Percentiles rank a stretch among this genome's conserved stretches.
These are phyloP conservation scores for Didymosphaeria variabile DNA, from an alignment of 2,329 filamentous ascomycete genomes.

Conservation along the genomic window DNA sequence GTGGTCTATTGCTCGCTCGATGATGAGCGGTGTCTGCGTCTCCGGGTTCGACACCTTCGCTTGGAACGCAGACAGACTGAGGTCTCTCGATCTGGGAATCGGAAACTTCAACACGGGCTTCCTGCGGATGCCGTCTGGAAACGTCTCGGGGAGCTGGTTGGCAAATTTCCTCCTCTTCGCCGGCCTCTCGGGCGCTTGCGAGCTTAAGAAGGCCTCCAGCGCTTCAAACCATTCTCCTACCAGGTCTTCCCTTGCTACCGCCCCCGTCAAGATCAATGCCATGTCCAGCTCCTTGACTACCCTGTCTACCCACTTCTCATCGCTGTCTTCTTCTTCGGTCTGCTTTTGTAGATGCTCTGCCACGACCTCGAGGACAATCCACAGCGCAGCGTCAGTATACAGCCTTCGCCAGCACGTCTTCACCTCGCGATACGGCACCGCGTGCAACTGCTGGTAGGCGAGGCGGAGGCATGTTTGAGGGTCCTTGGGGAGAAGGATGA, in stretches of 20 bases:
- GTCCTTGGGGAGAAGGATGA: constrained; percentile 46
- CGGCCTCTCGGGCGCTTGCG: constrained; percentile 18
- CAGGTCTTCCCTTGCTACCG: constrained; percentile 40
- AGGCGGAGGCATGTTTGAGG: constrained; percentile 65
- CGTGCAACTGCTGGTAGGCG: constrained; percentile 73
- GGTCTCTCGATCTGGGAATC: constrained; percentile 29
- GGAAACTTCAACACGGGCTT: constrained; percentile 28
- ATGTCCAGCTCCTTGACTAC: constrained; percentile 76
- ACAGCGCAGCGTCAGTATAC: constrained; percentile 75
- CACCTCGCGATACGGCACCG: constrained; percentile 72
- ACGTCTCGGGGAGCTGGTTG: constrained; percentile 18
- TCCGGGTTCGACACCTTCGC: constrained; percentile 28
- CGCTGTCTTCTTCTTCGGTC: constrained; percentile 25
- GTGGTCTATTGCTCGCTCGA: constrained; percentile 69
- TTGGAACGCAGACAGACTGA: constrained; percentile 41
- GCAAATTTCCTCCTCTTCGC: constrained; percentile 30
- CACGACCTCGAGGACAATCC: constrained; percentile 61
- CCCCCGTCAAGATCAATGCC: constrained; percentile 75
- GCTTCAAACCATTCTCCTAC: constrained; percentile 61
- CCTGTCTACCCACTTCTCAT: constrained; percentile 60
- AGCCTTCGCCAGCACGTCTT: constrained; percentile 74
- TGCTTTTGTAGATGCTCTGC: constrained; percentile 16
- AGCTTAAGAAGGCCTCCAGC: constrained; percentile 45
- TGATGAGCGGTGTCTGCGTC: constrained; percentile 67
- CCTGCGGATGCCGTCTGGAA: constrained; percentile 24